Base-by-base conservation (phyloP, 352 stramenopile species). In the Aphanomyces invadans region DNA sequence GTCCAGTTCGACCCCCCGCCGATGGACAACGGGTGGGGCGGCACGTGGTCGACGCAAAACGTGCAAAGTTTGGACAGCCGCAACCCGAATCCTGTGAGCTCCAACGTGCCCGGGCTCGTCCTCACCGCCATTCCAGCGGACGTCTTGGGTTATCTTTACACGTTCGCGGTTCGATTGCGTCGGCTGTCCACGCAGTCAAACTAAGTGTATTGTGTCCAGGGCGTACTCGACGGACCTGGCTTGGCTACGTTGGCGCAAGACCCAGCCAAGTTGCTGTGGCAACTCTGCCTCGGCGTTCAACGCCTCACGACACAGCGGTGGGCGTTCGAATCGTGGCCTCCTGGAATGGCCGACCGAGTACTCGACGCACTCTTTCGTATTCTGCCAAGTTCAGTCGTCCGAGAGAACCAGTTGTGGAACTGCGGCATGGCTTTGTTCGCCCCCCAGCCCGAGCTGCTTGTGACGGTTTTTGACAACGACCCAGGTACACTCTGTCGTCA, bases 401-500 rank as follows among this genome's bases (percentile, higher is more conserved):
- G 70, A 5, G 71, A 82, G 12, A 65, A 81, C 0, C 80, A 87
- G 69, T 60, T 85, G 0, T 92, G 81, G 81, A 88, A 89, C 36
- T 92, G 83, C 23, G 83, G 81, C 0, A 75, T 79, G 64, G 72
- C 70, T 0, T 71, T 54, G 2, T 87, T 89, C 53, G 65, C 73
- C 21, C 72, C 75, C 3, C 59, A 36, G 5, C 80, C 57, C 53
- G 76, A 51, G 17, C 72, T 90, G 29, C 71, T 78, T 31, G 75
- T 90, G 29, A 92, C 70, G 28, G 71, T 90, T n/a, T 87, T 81
- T 81, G 83, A 92, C 49, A 92, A 92, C 44, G 83, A 92, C 23
- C 73, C 81, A 5, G 81, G 81, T 67, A 19, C 17, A 23, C 19
- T n/a, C 10, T 9, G 11, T 11, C 45, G 15, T 15, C 53, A 11